Evolutionary conservation across 495 filamentous ascomycete species (phyloP), one percentile per base, ranked within the genome.

Genomic region (Aspergillus hancockii): DNA sequence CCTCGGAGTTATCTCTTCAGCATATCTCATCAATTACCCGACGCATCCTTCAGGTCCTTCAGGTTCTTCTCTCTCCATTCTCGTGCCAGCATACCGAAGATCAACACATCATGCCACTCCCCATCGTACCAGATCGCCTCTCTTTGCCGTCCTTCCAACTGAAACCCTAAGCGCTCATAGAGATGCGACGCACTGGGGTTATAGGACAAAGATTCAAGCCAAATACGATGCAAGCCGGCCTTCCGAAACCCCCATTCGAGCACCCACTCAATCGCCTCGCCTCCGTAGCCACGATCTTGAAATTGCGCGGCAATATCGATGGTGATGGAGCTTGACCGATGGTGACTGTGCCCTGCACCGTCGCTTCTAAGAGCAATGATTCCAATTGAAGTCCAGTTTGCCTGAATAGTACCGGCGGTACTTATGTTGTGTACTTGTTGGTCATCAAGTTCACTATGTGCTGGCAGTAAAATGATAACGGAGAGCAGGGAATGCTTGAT

Each of bases 101-200:
- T 23, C 4, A 54, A 16, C 38, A 43, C 1, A 45, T 54, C 52
- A 54, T 54, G 36, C 52, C 52, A 54, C 52, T 7, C 12, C 38
- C 52, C 38, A 16, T 30, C 12, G 38, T 23, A 43, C 52, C 34
- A 54, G 18, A 54, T 9, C 21, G 52, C 52, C 52, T 43, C 34
- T 28, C 52, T 21, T 18, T 43, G n/a, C 19, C 52, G 18, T 16
- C 52, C 52, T 32, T 54, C 52, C 36, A 41, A 13, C 52, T 16
- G 18, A 54, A 54, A 54, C 19, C 52, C 52, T 32, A 54, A 43
- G 34, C 52, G 34, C 34, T 28, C 34, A 54, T 54, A 54, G 21
- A 54, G 25, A 31, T 18, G n/a, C 22, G 25, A 19, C 22, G 52
- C 52, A 12, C 19, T 8, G 1, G 9, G 8, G 22, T 54, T 54